Base-by-base conservation (phyloP, 345 rosid species). In the Sisymbrium altissimum region DNA sequence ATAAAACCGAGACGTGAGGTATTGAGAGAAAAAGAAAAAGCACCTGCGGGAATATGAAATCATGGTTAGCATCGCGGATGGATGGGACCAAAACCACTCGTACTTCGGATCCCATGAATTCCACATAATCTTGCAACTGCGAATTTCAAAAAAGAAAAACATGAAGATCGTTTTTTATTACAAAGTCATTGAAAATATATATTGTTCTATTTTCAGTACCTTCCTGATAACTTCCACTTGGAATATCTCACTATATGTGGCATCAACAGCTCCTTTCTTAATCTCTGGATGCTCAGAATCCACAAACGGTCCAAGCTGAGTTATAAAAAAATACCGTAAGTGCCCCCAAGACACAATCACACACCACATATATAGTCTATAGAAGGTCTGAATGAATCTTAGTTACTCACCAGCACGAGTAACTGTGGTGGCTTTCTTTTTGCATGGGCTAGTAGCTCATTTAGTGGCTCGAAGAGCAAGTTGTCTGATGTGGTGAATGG, bases 1-100 rank as follows among this genome's bases (percentile, higher is more conserved):
- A 12, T 19, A 43, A 63, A 32, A 21, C 30, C 0, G 7, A 63
- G 9, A 43, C 33, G 58, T 62, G 10, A 62, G 65, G 6, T 14
- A 17, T 18, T 21, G 21, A 44, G 19, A 56, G 71, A 35, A 7
- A 44, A 49, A 36, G 23, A 40, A 76, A 50, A 57, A 55, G 84
- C 65, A 93, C 97, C 98, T 94, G 99, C 62, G 97, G 99, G 85
- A 88, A 95, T 80, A 95, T 87, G 57, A 84, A 85, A 77, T 90
- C 97, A 77, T 95, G 97, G 84, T 87, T 83, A 66, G 97, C 96
- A 76, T 95, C 99, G 27, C 97, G 86, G 21, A 77, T 75, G 45
- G 99, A 92, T 75, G 99, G 97, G 21, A 92, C 85, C 62, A 90
- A 80, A 73, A 92, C 65, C 79, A 88, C 87, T 6, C 71, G 85